Percentiles rank a stretch among this genome's conserved stretches.
Evolutionary conservation across 441 rosid species (phyloP).

Genomic region (Gossypium armourianum): DNA sequence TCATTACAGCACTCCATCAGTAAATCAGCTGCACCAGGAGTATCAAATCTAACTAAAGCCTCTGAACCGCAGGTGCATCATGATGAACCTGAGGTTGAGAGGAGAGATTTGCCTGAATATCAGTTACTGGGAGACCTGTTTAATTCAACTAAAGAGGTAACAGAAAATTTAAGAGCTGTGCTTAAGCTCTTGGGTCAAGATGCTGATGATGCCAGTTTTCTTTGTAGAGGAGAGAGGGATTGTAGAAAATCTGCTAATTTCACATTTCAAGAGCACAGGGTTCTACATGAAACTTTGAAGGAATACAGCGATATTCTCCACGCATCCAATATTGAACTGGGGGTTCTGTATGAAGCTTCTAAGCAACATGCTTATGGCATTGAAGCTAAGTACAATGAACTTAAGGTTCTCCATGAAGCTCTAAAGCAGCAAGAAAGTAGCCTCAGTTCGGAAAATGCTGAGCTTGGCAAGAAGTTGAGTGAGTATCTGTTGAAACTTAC

Average conservation of each 20-base stretch:
- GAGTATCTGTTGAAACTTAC: slow-evolving; percentile 31
- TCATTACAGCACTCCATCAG: slow-evolving; percentile 29
- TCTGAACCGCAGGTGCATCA: slow-evolving; percentile 58
- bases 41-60: slow-evolving; percentile 73
- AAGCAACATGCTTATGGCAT: slow-evolving; percentile 37
- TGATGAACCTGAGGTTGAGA: slow-evolving; percentile 53
- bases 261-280: slow-evolving; percentile 34
- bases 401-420: slow-evolving; percentile 39
- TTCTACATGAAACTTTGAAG: slow-evolving; percentile 39
- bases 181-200: slow-evolving; percentile 46
- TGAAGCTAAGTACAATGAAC: slow-evolving; percentile 38
- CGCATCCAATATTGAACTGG: slow-evolving; percentile 48
- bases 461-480: slow-evolving; percentile 37
- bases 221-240: slow-evolving; percentile 38
- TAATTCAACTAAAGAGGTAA: slow-evolving; percentile 35
- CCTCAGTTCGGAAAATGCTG: slow-evolving; percentile 42
- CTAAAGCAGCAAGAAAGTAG: slow-evolving; percentile 33
- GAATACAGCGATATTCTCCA: slow-evolving; percentile 40
- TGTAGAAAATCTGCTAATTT: slow-evolving; percentile 28
- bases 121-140: slow-evolving; percentile 33
- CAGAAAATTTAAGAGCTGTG: slow-evolving; percentile 43
- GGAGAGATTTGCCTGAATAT: slow-evolving; percentile 28
- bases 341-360: slow-evolving; percentile 50
- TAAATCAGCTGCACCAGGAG: slow-evolving; percentile 40
- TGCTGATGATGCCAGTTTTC: slow-evolving; percentile 35